These are phyloP conservation scores for Fusarium succisae DNA, from an alignment of 2,329 filamentous ascomycete species.

Conservation along the genomic window DNA sequence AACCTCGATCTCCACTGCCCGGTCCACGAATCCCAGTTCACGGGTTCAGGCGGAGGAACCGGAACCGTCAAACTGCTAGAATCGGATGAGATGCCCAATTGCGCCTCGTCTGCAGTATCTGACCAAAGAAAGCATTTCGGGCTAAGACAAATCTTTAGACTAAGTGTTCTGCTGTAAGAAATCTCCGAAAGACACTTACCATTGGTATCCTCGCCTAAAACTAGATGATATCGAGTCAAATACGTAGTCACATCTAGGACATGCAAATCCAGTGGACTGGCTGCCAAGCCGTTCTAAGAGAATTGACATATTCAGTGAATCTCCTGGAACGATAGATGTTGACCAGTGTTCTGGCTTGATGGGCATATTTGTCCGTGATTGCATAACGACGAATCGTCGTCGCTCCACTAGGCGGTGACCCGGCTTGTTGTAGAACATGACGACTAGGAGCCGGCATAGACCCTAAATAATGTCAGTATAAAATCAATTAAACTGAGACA, in stretches of 20 bases:
- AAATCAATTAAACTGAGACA: too few species aligned
- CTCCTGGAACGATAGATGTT: not conserved
- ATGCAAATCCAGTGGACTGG: not conserved
- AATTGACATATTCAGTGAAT: not conserved
- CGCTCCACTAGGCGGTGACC: not conserved
- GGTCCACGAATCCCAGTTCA: not conserved
- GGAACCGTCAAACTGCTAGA: not conserved
- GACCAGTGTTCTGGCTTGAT: not conserved
- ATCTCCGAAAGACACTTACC: not conserved
- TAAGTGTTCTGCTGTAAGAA: too few species aligned
- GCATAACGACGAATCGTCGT: not conserved
- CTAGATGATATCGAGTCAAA: not conserved
- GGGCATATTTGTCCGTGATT: not conserved
- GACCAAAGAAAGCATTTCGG: not conserved
- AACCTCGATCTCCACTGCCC: not conserved
- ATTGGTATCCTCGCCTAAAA: not conserved
- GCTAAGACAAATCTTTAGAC: too few species aligned
- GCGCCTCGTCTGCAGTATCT: not conserved
- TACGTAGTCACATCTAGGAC: not conserved
- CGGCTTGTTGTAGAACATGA: not conserved
- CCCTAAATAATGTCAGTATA: not conserved
- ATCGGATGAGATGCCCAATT: not conserved
- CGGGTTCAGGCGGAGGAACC: not conserved
- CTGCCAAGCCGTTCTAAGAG: fast-evolving
- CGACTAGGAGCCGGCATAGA: not conserved